Evolutionary conservation across 805 yeast genomes (phyloP).

Genomic region (Teunomyces atbi): DNA sequence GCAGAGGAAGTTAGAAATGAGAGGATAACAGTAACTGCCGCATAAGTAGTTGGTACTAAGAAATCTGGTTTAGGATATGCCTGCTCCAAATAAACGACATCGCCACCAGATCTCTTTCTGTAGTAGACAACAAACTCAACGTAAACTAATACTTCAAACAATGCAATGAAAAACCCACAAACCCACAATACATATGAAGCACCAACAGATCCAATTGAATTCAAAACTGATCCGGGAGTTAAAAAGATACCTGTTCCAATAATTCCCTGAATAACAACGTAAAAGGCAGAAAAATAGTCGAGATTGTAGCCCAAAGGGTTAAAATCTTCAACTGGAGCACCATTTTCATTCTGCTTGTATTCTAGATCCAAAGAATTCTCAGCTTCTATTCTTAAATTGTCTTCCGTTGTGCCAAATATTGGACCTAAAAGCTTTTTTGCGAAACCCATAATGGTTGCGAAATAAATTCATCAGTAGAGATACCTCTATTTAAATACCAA

Average conservation of each 20-base stretch:
- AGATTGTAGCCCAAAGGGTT: slow-evolving; percentile 42
- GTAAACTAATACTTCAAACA: slow-evolving; percentile 36
- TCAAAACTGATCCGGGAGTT: slow-evolving; percentile 59
- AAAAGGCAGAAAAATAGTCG: slow-evolving; percentile 48
- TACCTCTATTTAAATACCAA: not conserved
- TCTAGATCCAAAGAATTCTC: slow-evolving; percentile 4
- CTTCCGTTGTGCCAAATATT: not conserved
- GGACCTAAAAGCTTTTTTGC: not conserved
- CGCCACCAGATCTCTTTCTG: slow-evolving; percentile 35
- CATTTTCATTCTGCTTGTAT: slow-evolving; percentile 19
- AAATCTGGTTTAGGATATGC: slow-evolving; percentile 34
- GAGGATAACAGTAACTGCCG: slow-evolving; percentile 37
- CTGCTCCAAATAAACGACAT: slow-evolving; percentile 39
- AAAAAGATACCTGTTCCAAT: slow-evolving; percentile 78
- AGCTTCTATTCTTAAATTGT: not conserved
- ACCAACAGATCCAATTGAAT: slow-evolving; percentile 43
- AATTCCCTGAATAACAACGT: slow-evolving; percentile 65
- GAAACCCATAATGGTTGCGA: not conserved
- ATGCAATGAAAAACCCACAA: slow-evolving; percentile 37
- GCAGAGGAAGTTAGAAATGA: slow-evolving; percentile 37
- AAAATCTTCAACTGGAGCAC: slow-evolving; percentile 42
- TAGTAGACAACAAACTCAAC: slow-evolving; percentile 43
- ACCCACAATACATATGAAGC: slow-evolving; percentile 45
- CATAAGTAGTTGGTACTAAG: slow-evolving; percentile 35
- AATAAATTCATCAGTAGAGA: not conserved